A percentile compares a stretch with the other conserved stretches of the same genome.
These are phyloP conservation scores for Ampelocalamus luodianensis DNA, from an alignment of 176 grass and related monocot genomes.

Conservation along the genomic window DNA sequence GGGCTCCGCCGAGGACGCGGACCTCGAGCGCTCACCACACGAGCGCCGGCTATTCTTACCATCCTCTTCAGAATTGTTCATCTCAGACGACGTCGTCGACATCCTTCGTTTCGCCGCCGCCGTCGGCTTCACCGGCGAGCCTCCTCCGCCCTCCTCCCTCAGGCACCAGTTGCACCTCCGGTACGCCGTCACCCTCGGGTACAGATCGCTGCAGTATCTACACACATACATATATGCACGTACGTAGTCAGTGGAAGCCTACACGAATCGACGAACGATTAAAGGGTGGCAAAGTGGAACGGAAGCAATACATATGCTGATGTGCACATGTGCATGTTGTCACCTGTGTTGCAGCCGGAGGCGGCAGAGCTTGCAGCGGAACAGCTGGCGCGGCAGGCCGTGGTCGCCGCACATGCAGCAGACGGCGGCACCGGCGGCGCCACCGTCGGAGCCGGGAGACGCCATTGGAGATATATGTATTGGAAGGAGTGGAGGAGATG, in stretches of 20 bases:
- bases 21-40: constrained; percentile 16
- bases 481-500: not conserved
- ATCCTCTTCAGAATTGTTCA: not conserved
- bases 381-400: constrained; percentile 67
- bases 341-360: constrained; percentile 77
- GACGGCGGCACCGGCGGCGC: constrained; percentile 23
- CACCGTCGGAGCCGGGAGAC: not conserved
- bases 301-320: not conserved
- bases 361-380: constrained; percentile 68
- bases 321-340: not conserved
- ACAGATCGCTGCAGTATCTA: constrained; percentile 88
- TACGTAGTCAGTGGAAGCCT: not conserved
- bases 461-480: not conserved
- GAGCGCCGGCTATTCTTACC: not conserved
- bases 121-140: not conserved
- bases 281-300: not conserved
- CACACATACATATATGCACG: not conserved
- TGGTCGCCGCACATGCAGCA: constrained; percentile 95
- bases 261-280: not conserved
- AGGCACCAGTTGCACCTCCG: constrained; percentile 87
- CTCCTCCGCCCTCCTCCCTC: constrained; percentile 31
- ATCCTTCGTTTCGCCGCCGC: not conserved
- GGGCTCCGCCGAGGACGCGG: constrained; percentile 35
- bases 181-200: constrained; percentile 55
- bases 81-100: not conserved